phyloP scores from a whole-genome alignment of 139 green algal genomes.

The Haematococcus lacustris region DNA sequence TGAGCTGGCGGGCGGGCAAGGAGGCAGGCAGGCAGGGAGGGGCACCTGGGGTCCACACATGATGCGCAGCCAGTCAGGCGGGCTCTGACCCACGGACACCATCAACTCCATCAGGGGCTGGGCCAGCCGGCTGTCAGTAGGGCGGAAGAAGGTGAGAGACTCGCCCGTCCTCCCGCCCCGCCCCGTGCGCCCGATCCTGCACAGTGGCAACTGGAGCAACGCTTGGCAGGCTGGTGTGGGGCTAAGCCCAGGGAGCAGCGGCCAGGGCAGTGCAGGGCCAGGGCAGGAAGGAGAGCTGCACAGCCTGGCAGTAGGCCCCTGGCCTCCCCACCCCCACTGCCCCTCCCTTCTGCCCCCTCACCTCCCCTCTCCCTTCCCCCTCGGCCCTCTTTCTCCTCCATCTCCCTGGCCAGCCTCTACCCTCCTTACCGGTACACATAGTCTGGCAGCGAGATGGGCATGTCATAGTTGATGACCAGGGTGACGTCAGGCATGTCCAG shows the following conservation, averaged over 20 bases:
- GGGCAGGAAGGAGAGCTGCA: not conserved
- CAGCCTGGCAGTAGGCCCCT: not conserved
- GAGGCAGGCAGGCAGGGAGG: no score
- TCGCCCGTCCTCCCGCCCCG: constrained; percentile 57
- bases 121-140: constrained; percentile 37
- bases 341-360: not conserved
- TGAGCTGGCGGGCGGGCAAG: no score
- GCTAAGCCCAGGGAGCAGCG: not conserved
- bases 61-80: constrained; percentile 22
- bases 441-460: constrained; percentile 41
- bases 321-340: not conserved
- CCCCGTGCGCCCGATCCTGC: constrained; percentile 76
- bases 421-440: constrained; percentile 22
- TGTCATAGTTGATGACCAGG: constrained; percentile 77
- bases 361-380: not conserved
- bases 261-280: not conserved
- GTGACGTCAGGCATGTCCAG: constrained; percentile 82
- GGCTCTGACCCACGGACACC: constrained; percentile 39
- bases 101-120: constrained; percentile 47
- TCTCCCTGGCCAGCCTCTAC: not conserved
- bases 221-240: not conserved
- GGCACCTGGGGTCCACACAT: constrained; percentile 1
- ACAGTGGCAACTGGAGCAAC: not conserved
- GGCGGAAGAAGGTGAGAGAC: constrained; percentile 65
- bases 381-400: not conserved